Percentiles rank a stretch among this genome's conserved stretches.
These are phyloP conservation scores for Suillus spraguei DNA, from an alignment of 768 basidiomycete genomes.

Conservation along the genomic window DNA sequence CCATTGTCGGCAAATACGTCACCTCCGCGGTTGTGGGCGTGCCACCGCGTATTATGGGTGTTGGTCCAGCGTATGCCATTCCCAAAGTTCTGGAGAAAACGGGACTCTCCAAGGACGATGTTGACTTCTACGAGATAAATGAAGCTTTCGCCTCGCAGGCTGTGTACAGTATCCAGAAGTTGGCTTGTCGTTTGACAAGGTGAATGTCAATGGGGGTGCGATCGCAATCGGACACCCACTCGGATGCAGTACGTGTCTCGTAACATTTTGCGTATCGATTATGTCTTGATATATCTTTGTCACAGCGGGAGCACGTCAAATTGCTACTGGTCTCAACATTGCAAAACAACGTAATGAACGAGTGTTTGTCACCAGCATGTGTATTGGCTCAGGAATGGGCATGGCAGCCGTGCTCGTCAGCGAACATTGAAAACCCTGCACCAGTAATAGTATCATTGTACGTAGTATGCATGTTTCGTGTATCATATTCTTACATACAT, in stretches of 20 bases:
- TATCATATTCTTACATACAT: background rate
- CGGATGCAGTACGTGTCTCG: constrained; percentile 65
- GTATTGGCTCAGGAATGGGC: constrained; percentile 88
- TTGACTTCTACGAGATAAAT: constrained; percentile 93
- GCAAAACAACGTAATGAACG: constrained; percentile 76
- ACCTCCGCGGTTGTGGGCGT: constrained; percentile 73
- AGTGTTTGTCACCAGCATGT: constrained; percentile 91
- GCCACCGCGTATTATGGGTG: constrained; percentile 87
- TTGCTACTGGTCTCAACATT: constrained; percentile 82
- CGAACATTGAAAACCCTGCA: constrained; percentile 57
- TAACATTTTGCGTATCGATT: constrained; percentile 11
- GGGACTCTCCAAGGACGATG: constrained; percentile 66
- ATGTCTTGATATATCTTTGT: constrained; percentile 3
- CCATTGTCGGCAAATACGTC: constrained; percentile 85
- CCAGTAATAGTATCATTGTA: background rate
- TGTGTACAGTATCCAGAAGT: constrained; percentile 69
- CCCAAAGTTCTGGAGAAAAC: constrained; percentile 69
- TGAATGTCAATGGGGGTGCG: constrained; percentile 87
- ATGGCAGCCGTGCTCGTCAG: constrained; percentile 88
- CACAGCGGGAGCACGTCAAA: constrained; percentile 80
- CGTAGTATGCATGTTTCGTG: background rate
- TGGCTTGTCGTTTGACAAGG: constrained; percentile 73
- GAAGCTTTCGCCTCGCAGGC: constrained; percentile 90
- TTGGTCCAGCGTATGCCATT: constrained; percentile 89
- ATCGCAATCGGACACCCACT: constrained; percentile 91